A percentile compares a stretch with the other conserved stretches of the same genome.
Conservation (phyloP, 441 rosid genomes). For the Aleurites moluccanus region DNA sequence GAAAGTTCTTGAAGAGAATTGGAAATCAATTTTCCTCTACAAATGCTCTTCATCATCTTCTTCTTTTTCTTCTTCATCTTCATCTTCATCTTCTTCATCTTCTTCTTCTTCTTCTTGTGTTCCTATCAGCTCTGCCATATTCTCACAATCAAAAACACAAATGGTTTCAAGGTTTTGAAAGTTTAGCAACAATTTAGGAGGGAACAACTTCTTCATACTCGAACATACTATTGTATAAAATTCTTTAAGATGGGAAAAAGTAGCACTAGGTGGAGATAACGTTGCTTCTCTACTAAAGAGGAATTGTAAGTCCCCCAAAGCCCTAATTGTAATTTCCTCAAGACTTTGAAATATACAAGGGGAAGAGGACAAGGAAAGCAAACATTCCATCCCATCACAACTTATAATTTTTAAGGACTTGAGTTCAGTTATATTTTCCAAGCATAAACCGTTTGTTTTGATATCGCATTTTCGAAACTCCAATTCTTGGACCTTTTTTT, state of each 20-base stretch:
- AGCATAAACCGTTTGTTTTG: not conserved
- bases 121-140: constrained; percentile 10
- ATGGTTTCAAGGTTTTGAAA: not conserved
- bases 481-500: not conserved
- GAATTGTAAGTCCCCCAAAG: not conserved
- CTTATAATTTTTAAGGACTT: no score
- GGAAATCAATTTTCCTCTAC: not conserved
- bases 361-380: not conserved
- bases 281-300: not conserved
- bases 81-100: no score
- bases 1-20: not conserved
- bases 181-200: not conserved
- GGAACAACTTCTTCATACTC: not conserved
- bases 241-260: not conserved
- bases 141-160: not conserved
- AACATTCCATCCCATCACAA: not conserved
- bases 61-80: no score
- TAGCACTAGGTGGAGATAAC: not conserved
- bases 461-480: not conserved
- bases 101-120: not conserved
- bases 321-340: not conserved
- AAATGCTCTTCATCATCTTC: not conserved
- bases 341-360: not conserved
- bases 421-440: no score
- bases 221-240: not conserved